Base-by-base conservation (phyloP, 192 early-diverging fungal species). In the Gamsiella multidivaricata region DNA sequence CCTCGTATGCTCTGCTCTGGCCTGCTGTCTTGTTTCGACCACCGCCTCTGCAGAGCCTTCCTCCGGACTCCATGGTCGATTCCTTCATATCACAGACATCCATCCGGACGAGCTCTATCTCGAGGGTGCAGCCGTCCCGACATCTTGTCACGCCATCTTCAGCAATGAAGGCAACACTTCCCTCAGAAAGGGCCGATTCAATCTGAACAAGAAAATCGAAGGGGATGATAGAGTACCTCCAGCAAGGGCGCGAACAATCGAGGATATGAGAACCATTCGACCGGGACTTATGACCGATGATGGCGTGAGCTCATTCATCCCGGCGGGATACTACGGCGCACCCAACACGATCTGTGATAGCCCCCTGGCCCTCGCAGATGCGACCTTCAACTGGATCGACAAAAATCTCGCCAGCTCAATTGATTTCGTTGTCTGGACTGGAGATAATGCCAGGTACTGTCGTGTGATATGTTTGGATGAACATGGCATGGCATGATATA, bases 401-500 rank as follows among this genome's bases (percentile, higher is more conserved):
- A 41, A 33, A 2, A 59, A 83, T 12, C 81, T 80, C 56, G 52
- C 46, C 15, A 59, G 80, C 20, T 69, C 80, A 8, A 62, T 90
- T 5, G 91, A 93, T 66, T 93, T 93, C 85, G 87, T 93, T 1
- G 61, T 88, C 5, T 93, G 88, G 86, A 93, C 90, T 3, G 91
- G 91, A 3, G 91, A 93, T 61, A 90, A 85, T 80, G 84, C 87
- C 5, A 83, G 82, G 86, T 86, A 81, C 43, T 36, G 26, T 12
- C 8, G 25, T 53, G 47, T 17, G n/a, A n/a, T n/a, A n/a, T n/a
- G n/a, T n/a, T n/a, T n/a, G 12, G 18, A 3, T 42, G 18, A 42
- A 18, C 18, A 42, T 18, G 18, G 11, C 12, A 11, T 15, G 12
- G 11, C 3, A 42, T 18, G 18, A 3, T 42, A 42, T 18, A 18